Conservation (phyloP, 2,329 filamentous ascomycete species). For the Aspergillus oerlinghausenensis region DNA sequence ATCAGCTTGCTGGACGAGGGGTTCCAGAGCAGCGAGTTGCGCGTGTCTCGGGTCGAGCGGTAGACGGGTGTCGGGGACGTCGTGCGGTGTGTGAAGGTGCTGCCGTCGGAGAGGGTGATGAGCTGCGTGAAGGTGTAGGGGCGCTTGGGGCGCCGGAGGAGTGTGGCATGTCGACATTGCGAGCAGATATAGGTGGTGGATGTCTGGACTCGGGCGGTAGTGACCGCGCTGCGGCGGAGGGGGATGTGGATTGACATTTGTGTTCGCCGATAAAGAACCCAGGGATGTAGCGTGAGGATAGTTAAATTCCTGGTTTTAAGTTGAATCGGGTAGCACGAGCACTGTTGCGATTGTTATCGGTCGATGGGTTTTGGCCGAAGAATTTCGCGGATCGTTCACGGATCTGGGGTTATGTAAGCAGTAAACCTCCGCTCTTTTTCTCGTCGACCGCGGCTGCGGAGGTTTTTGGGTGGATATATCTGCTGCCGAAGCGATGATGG, state of each 20-base stretch:
- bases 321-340: conserved; percentile 7
- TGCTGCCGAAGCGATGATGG: background rate
- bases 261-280: background rate
- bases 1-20: conserved; percentile 72
- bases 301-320: background rate
- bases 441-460: conserved; percentile 4
- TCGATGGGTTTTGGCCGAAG: conserved; percentile 22
- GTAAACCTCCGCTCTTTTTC: conserved; percentile 12
- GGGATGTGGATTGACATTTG: conserved; percentile 34
- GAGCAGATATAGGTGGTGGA: conserved; percentile 44
- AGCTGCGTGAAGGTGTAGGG: conserved; percentile 98
- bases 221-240: conserved; percentile 32
- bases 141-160: conserved; percentile 80
- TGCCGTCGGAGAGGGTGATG: conserved; percentile 85
- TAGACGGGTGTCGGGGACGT: conserved; percentile 53
- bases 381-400: conserved; percentile 22
- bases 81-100: conserved; percentile 59
- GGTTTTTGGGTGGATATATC: background rate
- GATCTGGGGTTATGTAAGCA: conserved; percentile 31
- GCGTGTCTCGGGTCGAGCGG: conserved; percentile 70
- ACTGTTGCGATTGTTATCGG: conserved; percentile 14
- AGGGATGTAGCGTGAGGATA: background rate
- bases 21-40: conserved; percentile 90
- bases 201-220: conserved; percentile 16
- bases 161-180: conserved; percentile 75